Evolutionary conservation across 805 yeast species (phyloP), one percentile per base, ranked within the genome.

Genomic region (Nematodospora valgi): DNA sequence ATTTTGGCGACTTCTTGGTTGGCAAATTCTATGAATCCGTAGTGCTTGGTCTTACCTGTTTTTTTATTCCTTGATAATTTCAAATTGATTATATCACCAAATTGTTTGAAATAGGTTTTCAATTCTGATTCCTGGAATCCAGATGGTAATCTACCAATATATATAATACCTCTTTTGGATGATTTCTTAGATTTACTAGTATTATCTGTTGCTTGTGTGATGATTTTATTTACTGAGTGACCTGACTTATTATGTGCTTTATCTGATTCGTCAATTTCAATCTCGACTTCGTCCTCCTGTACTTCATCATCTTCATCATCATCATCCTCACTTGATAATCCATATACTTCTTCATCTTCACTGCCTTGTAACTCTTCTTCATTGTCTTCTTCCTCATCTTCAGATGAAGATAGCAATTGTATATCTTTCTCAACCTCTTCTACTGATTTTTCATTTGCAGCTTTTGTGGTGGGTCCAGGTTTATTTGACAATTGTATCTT

Each of bases 21-120:
- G 27, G 72, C 75, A 53, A 91, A 93, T 62, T 93, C 96, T 30
- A 93, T 67, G 59, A 86, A 91, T 5, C 88, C 98, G 59, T 80
- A 91, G 58, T 88, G 97, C 64, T 87, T 89, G 11, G 95, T 80
- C 37, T 80, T 78, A 30, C 98, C 98, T 5, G 95, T 82, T 53
- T 82, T 83, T 60, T 84, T 88, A 67, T 86, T 91, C 56, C 97
- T 78, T 28, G 96, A 86, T 35, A 93, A 62, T 48, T 89, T 79
- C 37, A 88, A 72, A 47, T 86, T 79, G 30, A 78, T 70, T 40
- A 93, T 80, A 25, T 76, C 81, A 43, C 98, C 98, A 64, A 93
- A 93, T 65, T 93, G 98, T 31, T 76, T 62, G 57, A 93, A 91
- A 62, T 93, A 93, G 51, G 78, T 76, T 43, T 74, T 74, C 70